Conservation (phyloP, 1,284 basidiomycete species). For the Anthracocystis panici-leucophaei region DNA sequence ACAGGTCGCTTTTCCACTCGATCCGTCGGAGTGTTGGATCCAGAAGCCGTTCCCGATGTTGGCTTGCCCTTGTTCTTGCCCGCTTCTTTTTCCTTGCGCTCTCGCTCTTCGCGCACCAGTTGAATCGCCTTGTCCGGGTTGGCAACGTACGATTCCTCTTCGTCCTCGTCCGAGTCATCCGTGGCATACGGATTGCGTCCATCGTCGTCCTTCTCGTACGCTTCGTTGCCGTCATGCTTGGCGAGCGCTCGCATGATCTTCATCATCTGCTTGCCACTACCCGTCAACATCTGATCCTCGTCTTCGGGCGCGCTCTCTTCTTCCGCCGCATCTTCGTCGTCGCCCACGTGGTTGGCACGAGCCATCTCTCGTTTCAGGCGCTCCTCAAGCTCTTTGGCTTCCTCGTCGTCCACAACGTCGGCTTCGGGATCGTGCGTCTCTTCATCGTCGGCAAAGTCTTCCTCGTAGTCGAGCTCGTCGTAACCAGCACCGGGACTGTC, state of each 20-base stretch:
- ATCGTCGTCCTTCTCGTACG: slow-evolving; percentile 67
- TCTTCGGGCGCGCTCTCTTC: slow-evolving; percentile 50
- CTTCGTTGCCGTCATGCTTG: slow-evolving; percentile 64
- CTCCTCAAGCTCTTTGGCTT: slow-evolving; percentile 66
- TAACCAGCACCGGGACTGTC: slow-evolving; percentile 51
- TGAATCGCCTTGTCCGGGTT: slow-evolving; percentile 68
- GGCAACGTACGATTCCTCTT: slow-evolving; percentile 63
- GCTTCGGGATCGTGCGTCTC: slow-evolving; percentile 53
- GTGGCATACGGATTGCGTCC: slow-evolving; percentile 65
- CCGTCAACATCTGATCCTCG: slow-evolving; percentile 62
- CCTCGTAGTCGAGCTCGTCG: slow-evolving; percentile 67
- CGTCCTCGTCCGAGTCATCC: slow-evolving; percentile 65
- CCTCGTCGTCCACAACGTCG: slow-evolving; percentile 60
- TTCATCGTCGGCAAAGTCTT: slow-evolving; percentile 69
- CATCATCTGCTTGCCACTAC: slow-evolving; percentile 68
- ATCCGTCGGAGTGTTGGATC: slow-evolving; percentile 45
- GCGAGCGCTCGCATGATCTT: slow-evolving; percentile 68
- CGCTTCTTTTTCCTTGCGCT: slow-evolving; percentile 51
- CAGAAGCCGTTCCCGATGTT: slow-evolving; percentile 24
- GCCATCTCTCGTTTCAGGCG: slow-evolving; percentile 68
- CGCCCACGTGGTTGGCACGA: slow-evolving; percentile 60
- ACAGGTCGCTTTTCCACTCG: slow-evolving; percentile 45
- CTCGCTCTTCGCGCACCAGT: slow-evolving; percentile 65
- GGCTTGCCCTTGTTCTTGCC: slow-evolving; percentile 46
- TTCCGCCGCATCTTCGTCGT: slow-evolving; percentile 53